Evolutionary conservation across 2,329 filamentous ascomycete genomes (phyloP).

Genomic region (Chaetoscypha palmicola): DNA sequence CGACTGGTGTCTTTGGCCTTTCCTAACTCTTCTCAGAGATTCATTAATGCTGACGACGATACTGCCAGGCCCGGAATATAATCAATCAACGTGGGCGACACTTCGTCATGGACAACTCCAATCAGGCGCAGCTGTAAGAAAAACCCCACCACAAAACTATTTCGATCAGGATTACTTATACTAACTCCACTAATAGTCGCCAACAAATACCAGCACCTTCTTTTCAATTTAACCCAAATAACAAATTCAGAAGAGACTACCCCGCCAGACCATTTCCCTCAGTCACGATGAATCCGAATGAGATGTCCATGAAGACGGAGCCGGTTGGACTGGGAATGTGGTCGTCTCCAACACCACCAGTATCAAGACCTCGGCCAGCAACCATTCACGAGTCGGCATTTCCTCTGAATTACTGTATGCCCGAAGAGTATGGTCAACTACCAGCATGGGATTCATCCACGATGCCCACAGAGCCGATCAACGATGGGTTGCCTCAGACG

Average conservation of each 20-base stretch:
- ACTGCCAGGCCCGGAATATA: conserved; percentile 22
- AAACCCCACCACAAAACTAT: conserved; percentile 22
- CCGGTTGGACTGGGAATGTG: conserved; percentile 43
- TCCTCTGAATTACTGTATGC: conserved; percentile 44
- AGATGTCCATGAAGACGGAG: conserved; percentile 43
- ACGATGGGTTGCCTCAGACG: conserved; percentile 44
- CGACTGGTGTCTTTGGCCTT: conserved; percentile 12
- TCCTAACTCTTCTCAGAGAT: conserved; percentile 15
- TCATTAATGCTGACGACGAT: conserved; percentile 30
- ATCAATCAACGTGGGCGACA: conserved; percentile 23
- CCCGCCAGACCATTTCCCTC: conserved; percentile 38
- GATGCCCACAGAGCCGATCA: conserved; percentile 37
- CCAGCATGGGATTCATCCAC: conserved; percentile 52
- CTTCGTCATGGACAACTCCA: conserved; percentile 42
- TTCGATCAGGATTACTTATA: conserved; percentile 18
- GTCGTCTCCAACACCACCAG: conserved; percentile 46
- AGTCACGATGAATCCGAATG: conserved; percentile 45
- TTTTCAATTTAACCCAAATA: conserved; percentile 43
- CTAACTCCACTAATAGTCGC: conserved; percentile 38
- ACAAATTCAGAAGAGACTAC: conserved; percentile 41
- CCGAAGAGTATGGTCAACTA: conserved; percentile 45
- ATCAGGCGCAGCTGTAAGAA: conserved; percentile 47
- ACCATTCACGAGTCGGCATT: conserved; percentile 54
- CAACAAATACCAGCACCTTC: conserved; percentile 44
- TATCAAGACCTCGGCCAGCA: conserved; percentile 46